Evolutionary conservation across 192 early-diverging fungal species (phyloP), one percentile per base, ranked within the genome.

Genomic region (Podila minutissima): DNA sequence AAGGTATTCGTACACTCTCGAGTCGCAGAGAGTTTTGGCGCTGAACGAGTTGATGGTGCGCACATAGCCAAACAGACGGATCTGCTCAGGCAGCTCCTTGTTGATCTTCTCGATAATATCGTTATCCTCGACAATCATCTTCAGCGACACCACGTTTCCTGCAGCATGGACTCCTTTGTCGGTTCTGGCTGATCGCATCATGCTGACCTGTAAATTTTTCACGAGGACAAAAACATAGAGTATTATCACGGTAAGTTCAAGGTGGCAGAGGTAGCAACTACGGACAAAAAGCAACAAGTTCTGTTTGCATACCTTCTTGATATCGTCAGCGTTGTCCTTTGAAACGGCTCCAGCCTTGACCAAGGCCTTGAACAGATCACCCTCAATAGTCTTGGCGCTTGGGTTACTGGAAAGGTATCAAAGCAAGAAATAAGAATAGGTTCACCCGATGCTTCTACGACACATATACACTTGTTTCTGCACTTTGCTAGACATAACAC

Each of bases 91-190:
- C 51, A 99, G 79, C n/a, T 86, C 38, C 11, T 73, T 67, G 84
- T 99, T 99, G 81, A 99, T 90, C 74, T 90, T 91, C 33, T 84
- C 72, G 19, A 98, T 87, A 20, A 97, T 83, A 33, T 92, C 90
- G 11, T 85, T 75, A 41, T 92, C 88, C 61, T 94, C 93, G 9
- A 93, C 81, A 62, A 94, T 92, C 91, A 99, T 91, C 81, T 99
- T 99, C 33, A 94, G 66, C 7, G 96, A 96, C 12, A 96, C 90
- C 4, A 99, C 93, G 63, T 99, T 97, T 15, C 97, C 97, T 37
- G 95, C 95, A 24, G 98, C 97, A 76, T 99, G 97, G 6, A 99
- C 98, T 32, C 98, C 98, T 83, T 99, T 99, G 75, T 99, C 98
- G 1, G 98, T 99, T 37, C 98, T 89, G 12, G 98, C 98, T 11